phyloP scores from a whole-genome alignment of 2,329 filamentous ascomycete species.

The Emericellopsis cladophorae region DNA sequence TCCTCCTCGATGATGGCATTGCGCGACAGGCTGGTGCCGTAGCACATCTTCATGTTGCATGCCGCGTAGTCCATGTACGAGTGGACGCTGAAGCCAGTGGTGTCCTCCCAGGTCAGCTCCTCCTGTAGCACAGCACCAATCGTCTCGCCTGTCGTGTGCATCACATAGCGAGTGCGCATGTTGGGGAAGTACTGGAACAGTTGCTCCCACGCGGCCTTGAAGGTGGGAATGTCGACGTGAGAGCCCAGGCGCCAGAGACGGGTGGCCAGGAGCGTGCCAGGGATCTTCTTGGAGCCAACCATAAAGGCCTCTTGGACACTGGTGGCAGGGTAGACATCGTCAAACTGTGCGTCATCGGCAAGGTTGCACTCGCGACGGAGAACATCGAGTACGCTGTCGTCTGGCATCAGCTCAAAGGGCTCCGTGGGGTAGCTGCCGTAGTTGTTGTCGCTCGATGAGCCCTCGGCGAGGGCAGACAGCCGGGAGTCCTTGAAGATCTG shows the following conservation, averaged over 20 bases:
- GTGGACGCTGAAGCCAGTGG: neutral
- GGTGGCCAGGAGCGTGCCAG: conserved; percentile 8
- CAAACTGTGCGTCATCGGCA: conserved; percentile 9
- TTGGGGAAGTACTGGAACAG: conserved; percentile 4
- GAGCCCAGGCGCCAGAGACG: conserved; percentile 5
- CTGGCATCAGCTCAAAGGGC: neutral
- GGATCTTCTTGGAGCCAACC: conserved; percentile 25
- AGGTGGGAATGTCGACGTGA: conserved; percentile 4
- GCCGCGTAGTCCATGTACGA: neutral
- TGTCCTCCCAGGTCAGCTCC: conserved; percentile 1
- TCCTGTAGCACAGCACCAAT: conserved; percentile 2
- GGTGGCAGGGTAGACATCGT: conserved; percentile 36
- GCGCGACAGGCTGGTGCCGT: conserved; percentile 4
- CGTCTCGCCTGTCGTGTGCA: neutral
- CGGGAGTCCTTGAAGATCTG: conserved; percentile 1
- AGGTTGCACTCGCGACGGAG: neutral
- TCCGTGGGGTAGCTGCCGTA: neutral
- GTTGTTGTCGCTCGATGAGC: neutral
- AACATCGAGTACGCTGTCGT: neutral
- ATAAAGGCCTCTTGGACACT: conserved; percentile 35
- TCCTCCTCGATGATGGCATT: conserved; percentile 4
- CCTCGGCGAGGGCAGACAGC: neutral
- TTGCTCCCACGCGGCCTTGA: conserved; percentile 7
- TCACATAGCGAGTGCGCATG: conserved; percentile 4
- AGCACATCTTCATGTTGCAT: conserved; percentile 1